Evolutionary conservation across 305 asterid genomes (phyloP).

Genomic region (Lippia alba): DNA sequence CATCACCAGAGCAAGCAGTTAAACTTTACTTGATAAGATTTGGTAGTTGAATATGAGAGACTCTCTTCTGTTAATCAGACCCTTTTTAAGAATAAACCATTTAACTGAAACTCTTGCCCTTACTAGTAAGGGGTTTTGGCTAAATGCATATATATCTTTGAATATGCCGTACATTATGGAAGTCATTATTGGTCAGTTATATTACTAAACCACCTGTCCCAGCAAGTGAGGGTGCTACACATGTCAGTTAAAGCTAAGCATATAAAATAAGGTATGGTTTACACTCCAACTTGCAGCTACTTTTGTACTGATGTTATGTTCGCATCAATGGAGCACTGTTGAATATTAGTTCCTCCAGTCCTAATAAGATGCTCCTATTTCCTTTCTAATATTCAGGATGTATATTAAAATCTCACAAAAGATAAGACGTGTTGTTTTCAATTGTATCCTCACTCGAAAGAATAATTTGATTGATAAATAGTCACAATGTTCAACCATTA

Average conservation of each 20-base stretch:
- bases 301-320: neutral
- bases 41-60: neutral
- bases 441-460: neutral
- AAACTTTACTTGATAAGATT: neutral
- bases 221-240: neutral
- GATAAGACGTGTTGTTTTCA: neutral
- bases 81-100: constrained; percentile 3
- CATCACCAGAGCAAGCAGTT: neutral
- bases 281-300: neutral
- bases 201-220: too few species aligned
- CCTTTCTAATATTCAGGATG: neutral
- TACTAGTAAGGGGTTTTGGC: neutral
- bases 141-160: neutral
- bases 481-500: neutral
- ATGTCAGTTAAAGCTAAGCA: neutral
- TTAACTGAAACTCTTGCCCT: neutral
- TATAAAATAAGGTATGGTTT: neutral
- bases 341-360: neutral
- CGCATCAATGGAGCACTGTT: neutral
- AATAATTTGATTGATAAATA: neutral
- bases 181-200: neutral
- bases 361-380: neutral
- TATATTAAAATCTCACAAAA: neutral
- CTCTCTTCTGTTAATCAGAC: neutral
- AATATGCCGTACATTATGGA: neutral